Percentiles rank a stretch among this genome's conserved stretches.
These are phyloP conservation scores for Talaromyces sp. DNA, from an alignment of 2,329 filamentous ascomycete species.

Conservation along the genomic window DNA sequence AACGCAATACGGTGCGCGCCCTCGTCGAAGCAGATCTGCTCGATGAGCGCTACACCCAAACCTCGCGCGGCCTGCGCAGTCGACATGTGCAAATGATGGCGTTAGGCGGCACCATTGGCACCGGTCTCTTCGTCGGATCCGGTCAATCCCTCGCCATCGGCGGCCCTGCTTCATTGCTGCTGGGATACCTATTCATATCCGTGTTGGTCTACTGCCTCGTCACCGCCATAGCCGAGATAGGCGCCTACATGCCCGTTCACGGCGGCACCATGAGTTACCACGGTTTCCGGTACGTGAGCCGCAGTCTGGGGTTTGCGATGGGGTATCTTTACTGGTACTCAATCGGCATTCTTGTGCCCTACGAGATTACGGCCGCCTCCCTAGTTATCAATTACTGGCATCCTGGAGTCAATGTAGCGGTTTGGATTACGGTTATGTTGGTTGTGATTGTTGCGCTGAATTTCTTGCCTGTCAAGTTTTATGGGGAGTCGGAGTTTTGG, in stretches of 20 bases:
- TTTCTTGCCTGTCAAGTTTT: conserved; percentile 50
- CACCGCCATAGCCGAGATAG: conserved; percentile 45
- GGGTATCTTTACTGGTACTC: conserved; percentile 52
- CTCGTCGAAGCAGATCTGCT: conserved; percentile 42
- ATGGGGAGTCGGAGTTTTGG: conserved; percentile 57
- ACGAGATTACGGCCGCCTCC: conserved; percentile 65
- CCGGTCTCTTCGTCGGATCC: conserved; percentile 56
- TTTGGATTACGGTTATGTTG: conserved; percentile 59
- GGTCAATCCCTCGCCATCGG: conserved; percentile 54
- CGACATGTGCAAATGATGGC: conserved; percentile 60
- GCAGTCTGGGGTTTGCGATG: conserved; percentile 44
- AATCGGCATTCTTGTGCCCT: conserved; percentile 48
- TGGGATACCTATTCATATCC: conserved; percentile 54
- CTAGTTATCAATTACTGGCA: conserved; percentile 66
- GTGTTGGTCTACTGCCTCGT: conserved; percentile 50
- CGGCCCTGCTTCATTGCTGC: conserved; percentile 53
- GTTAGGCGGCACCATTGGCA: conserved; percentile 58
- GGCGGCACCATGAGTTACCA: conserved; percentile 47
- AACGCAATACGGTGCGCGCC: conserved; percentile 29
- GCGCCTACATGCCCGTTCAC: conserved; percentile 46
- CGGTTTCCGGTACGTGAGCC: conserved; percentile 44
- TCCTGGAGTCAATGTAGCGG: conserved; percentile 43
- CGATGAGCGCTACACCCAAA: conserved; percentile 42
- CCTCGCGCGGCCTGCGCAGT: conserved; percentile 44
- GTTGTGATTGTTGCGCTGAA: conserved; percentile 56